Conservation (phyloP, 1,284 basidiomycete genomes). For the Ceratobasidium sp. region DNA sequence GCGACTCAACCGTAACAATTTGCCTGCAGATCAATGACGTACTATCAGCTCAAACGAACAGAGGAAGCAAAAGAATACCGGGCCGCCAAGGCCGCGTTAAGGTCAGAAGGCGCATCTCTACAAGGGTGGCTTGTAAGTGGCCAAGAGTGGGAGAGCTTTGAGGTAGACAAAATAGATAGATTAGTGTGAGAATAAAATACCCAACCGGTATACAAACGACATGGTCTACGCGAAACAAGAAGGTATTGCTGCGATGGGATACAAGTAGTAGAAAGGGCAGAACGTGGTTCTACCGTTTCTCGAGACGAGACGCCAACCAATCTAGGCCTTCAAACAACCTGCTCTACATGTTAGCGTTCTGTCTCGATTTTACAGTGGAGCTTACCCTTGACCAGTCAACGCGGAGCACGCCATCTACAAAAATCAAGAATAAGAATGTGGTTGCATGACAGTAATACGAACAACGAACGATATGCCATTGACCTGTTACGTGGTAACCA, state of each 20-base stretch:
- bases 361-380: background rate
- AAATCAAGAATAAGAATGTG: constrained; percentile 3
- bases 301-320: constrained; percentile 45
- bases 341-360: background rate
- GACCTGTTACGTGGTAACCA: constrained; percentile 15
- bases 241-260: background rate
- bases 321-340: constrained; percentile 47
- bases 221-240: background rate
- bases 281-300: constrained; percentile 26
- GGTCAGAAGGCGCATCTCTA: constrained; percentile 63
- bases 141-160: constrained; percentile 66
- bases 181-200: constrained; percentile 29
- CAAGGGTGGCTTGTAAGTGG: constrained; percentile 73
- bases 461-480: constrained; percentile 48
- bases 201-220: constrained; percentile 28
- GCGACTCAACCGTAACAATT: background rate
- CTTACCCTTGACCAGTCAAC: constrained; percentile 46
- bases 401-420: constrained; percentile 47
- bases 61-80: constrained; percentile 60
- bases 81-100: constrained; percentile 62
- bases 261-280: background rate
- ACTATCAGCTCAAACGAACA: constrained; percentile 59
- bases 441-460: background rate
- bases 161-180: constrained; percentile 43
- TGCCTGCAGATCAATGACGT: constrained; percentile 53